Base-by-base conservation (phyloP, 768 basidiomycete genomes). In the Suillus brevipes region DNA sequence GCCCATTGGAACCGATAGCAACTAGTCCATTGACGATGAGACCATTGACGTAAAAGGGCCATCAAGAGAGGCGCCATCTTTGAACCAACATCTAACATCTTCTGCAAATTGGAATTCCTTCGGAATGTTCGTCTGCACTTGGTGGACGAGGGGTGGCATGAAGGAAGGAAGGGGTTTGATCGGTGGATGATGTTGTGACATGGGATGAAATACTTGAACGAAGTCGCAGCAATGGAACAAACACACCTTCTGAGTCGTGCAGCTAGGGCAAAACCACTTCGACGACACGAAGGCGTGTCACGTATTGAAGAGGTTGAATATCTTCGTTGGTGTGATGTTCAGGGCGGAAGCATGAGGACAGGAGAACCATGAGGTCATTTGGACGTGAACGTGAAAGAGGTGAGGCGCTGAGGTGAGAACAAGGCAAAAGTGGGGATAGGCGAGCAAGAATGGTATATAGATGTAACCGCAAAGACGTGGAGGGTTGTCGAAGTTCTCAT, bases 91-190 rank as follows among this genome's bases (percentile, higher is more conserved):
- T 68, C 91, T 83, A 66, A 97, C 85, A 62, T 96, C 94, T 53
- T 91, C 87, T 14, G 96, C 95, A 45, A 98, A 84, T 72, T 91
- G 88, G 71, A 89, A 98, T 77, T 95, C 93, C 34, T 82, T 81
- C 2, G 96, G 95, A 66, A 91, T 89, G 57, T 78, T 82, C 42
- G 77, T 81, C 71, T 92, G 85, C 31, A 92, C 75, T 57, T 89
- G 84, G 65, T 90, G 84, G 61, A 94, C 84, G 62, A 97, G 84
- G 45, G 90, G 84, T 13, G 88, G 85, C 73, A 93, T 78, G 65
- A 91, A 80, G n/a, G 89, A 82, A 42, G 84, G 82, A 58, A 87
- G 83, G 9, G 87, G 85, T 78, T 88, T 90, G 65, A 82, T 83
- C 49, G 86, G 85, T 55, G 89, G 89, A 75, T 88, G 83, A 90